Percentiles rank a stretch among this genome's conserved stretches.
Conservation (phyloP, 495 filamentous ascomycete genomes). For the Podospora conica region DNA sequence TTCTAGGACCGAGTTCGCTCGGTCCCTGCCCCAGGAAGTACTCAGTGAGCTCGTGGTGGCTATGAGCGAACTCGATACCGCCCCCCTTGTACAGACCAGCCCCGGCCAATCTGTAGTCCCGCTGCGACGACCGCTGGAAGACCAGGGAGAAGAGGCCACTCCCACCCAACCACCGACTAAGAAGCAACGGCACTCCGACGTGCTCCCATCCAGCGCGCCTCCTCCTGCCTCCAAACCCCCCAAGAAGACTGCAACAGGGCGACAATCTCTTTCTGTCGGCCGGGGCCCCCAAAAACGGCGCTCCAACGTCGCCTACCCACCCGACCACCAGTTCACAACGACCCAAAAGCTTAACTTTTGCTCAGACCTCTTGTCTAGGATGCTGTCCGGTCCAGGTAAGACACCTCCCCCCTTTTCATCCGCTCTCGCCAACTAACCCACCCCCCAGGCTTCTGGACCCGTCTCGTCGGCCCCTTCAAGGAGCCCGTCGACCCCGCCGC, state of each 20-base stretch:
- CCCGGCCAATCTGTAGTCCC: neutral
- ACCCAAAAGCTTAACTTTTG: slow-evolving; percentile 48
- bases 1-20: slow-evolving; percentile 43
- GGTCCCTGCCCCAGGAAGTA: slow-evolving; percentile 49
- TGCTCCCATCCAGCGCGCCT: slow-evolving; percentile 17
- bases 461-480: slow-evolving; percentile 47
- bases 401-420: neutral
- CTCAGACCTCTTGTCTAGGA: slow-evolving; percentile 44
- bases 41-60: slow-evolving; percentile 49
- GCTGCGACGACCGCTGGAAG: slow-evolving; percentile 15
- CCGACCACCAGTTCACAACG: slow-evolving; percentile 28
- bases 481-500: slow-evolving; percentile 39
- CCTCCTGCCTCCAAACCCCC: slow-evolving; percentile 8
- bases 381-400: slow-evolving; percentile 50
- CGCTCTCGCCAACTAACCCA: neutral
- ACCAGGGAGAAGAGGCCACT: slow-evolving; percentile 26
- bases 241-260: slow-evolving; percentile 21
- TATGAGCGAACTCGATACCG: slow-evolving; percentile 44
- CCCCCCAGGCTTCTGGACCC: slow-evolving; percentile 49
- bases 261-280: slow-evolving; percentile 23
- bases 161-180: slow-evolving; percentile 16
- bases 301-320: slow-evolving; percentile 15
- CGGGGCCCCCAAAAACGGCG: slow-evolving; percentile 30
- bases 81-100: slow-evolving; percentile 23
- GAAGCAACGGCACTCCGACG: slow-evolving; percentile 36